Percentiles rank a stretch among this genome's conserved stretches.
Conservation (phyloP, 805 yeast species). For the Zygosaccharomyces bailii region DNA sequence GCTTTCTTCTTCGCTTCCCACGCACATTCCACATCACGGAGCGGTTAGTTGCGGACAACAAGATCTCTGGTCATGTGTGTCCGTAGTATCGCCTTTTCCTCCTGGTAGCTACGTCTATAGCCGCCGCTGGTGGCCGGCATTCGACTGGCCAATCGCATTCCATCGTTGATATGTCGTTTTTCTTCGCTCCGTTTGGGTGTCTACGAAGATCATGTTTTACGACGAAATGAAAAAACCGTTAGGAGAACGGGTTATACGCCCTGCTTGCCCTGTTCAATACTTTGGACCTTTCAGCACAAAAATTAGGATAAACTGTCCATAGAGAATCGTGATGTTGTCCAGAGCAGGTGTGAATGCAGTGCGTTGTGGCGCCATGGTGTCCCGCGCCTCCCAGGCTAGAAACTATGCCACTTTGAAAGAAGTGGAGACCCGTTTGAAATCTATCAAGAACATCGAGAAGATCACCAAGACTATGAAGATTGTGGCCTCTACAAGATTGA, state of each 20-base stretch:
- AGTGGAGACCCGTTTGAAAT: slow-evolving; percentile 95
- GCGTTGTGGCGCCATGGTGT: slow-evolving; percentile 10
- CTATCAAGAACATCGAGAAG: slow-evolving; percentile 97
- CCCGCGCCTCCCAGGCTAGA: slow-evolving; percentile 41
- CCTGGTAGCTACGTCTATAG: no score
- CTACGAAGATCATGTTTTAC: background rate
- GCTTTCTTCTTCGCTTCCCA: no score
- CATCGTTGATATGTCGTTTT: background rate
- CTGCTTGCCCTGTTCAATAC: background rate
- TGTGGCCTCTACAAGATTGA: slow-evolving; percentile 96
- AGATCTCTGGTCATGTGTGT: no score
- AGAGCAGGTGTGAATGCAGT: slow-evolving; percentile 14
- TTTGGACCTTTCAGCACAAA: background rate
- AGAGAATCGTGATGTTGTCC: slow-evolving; percentile 10
- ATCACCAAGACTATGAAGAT: slow-evolving; percentile 99
- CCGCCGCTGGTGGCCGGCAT: background rate
- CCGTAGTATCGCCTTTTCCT: no score
- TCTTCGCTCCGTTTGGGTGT: slow-evolving; percentile 1
- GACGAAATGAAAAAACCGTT: background rate
- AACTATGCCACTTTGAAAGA: slow-evolving; percentile 98
- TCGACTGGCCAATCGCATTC: background rate
- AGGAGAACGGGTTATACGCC: background rate
- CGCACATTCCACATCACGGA: no score
- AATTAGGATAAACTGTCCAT: background rate
- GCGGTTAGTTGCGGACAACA: no score